Base-by-base conservation (phyloP, 768 basidiomycete species). In the Leccinum fibrillosum region DNA sequence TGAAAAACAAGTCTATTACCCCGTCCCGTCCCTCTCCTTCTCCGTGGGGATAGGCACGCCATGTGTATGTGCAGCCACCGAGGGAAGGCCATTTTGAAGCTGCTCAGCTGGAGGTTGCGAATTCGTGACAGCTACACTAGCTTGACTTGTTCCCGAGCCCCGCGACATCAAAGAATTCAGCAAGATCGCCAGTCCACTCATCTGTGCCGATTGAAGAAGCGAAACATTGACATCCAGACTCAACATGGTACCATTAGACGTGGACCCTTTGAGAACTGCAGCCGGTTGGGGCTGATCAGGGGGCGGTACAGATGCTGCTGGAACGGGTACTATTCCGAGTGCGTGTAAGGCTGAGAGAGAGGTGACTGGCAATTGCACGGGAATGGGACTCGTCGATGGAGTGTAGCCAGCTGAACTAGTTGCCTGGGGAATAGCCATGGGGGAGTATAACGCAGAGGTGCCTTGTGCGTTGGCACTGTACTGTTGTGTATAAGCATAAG, bases 141-240 rank as follows among this genome's bases (percentile, higher is more conserved):
- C 30, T 44, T 72, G 67, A 17, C 67, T 67, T 45, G 72, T 59
- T 44, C 62, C 64, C 23, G 57, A 26, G 6, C 74, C 69, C 62
- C 81, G 78, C 26, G 83, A 79, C 78, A 89, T 85, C 61, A 91
- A 70, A 2, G 86, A 84, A 70, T 89, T 90, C 60, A 92, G 71
- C 11, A 92, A 75, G 61, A 86, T 75, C 19, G 88, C 88, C 62
- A 91, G 64, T 13, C 89, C 88, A 66, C 80, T 88, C 84, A 89
- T 86, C 66, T 92, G 90, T n/a, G 82, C 76, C 17, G 84, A 78
- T 69, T 90, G 86, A 55, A 93, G 76, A 19, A 86, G 72, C 15
- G 85, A 84, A 28, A 91, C 83, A 59, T 92, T 91, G 67, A 93
- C 88, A 61, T 92, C 90, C 54, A 93, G 74, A 67, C 80, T 88